Conservation (phyloP, 495 filamentous ascomycete species). For the Staphylotrichum tortipilum region DNA sequence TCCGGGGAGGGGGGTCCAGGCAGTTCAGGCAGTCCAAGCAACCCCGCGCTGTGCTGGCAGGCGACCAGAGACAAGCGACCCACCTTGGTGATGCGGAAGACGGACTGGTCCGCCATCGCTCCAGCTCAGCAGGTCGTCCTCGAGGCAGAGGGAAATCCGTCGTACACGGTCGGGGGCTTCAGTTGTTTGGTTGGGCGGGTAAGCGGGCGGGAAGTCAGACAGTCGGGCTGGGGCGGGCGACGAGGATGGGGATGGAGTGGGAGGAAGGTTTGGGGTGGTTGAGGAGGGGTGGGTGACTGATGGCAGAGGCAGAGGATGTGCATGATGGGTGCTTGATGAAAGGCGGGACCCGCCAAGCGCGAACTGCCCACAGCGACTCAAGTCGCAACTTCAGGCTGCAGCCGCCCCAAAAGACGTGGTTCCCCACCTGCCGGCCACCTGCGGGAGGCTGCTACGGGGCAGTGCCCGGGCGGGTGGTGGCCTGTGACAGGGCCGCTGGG, state of each 20-base stretch:
- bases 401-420: no score
- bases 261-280: neutral
- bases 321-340: neutral
- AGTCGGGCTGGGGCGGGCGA: neutral
- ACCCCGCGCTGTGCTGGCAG: constrained; percentile 17
- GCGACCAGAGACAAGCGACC: constrained; percentile 12
- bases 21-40: no score
- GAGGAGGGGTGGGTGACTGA: no score
- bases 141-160: neutral
- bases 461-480: no score
- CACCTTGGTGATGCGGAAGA: constrained; percentile 79
- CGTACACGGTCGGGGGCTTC: neutral
- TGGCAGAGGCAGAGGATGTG: no score
- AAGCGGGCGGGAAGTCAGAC: neutral
- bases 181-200: neutral
- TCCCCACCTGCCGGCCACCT: no score
- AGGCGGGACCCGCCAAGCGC: neutral
- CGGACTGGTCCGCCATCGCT: constrained; percentile 72
- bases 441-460: no score
- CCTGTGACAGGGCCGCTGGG: no score
- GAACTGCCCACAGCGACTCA: no score
- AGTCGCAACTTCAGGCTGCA: neutral
- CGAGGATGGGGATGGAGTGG: neutral
- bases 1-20: no score
- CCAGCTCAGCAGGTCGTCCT: constrained; percentile 5